These are phyloP conservation scores for Prunus mume DNA, from an alignment of 306 rosid species.

Conservation along the genomic window DNA sequence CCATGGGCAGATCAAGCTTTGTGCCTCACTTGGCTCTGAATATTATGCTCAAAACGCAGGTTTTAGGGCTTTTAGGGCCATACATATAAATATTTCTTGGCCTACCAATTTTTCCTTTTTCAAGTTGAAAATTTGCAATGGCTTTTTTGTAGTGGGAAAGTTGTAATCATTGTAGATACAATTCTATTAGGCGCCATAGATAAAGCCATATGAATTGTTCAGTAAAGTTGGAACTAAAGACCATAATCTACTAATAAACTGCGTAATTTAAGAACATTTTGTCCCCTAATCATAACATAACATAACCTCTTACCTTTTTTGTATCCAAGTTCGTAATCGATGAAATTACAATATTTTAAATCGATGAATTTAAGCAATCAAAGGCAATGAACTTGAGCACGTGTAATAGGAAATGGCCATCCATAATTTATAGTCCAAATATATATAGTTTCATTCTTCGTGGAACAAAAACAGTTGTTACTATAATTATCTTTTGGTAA, in stretches of 20 bases:
- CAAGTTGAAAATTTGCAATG: not conserved
- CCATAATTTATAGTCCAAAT: conserved; percentile 22
- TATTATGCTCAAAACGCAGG: conserved; percentile 7
- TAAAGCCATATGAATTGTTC: conserved; percentile 33
- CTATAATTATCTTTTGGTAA: conserved; percentile 13
- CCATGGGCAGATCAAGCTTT: not conserved
- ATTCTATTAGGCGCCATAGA: conserved; percentile 9
- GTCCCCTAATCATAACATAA: conserved; percentile 39
- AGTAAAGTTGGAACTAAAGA: conserved; percentile 25
- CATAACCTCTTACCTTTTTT: conserved; percentile 9
- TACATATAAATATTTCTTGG: not conserved
- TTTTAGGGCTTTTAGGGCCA: not conserved
- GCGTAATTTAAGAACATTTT: conserved; percentile 41
- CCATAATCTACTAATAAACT: conserved; percentile 14
- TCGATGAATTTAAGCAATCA: not conserved
- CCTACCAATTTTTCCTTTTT: conserved; percentile 3
- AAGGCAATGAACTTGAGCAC: conserved; percentile 28
- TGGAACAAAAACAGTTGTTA: conserved; percentile 29
- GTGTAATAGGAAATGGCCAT: conserved; percentile 32
- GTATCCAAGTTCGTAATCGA: conserved; percentile 9
- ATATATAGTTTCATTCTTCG: conserved; percentile 34
- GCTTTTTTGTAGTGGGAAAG: conserved; percentile 22
- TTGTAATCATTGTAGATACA: conserved; percentile 28
- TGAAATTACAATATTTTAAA: too few relatives aligned
- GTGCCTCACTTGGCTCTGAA: conserved; percentile 25